Base-by-base conservation (phyloP, 768 basidiomycete genomes). In the Pisolithus sp. region DNA sequence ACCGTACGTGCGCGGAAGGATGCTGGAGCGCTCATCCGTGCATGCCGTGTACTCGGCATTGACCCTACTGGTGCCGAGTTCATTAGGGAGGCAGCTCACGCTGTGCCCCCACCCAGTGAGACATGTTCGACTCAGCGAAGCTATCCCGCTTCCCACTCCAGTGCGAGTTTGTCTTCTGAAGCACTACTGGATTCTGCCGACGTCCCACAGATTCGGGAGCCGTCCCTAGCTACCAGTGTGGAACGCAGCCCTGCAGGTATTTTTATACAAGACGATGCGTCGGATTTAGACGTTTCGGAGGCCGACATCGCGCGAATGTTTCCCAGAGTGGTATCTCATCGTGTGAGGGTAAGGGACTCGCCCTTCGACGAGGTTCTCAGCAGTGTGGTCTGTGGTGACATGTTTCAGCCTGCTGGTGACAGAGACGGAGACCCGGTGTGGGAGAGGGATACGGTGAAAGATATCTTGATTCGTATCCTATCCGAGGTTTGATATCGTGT, bases 241-340 rank as follows among this genome's bases (percentile, higher is more conserved):
- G 53, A 48, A 10, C 54, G 45, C 24, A 49, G 48, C 46, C 9
- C 46, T 17, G 48, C 37, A 13, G 51, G 54, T 51, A 49, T 49
- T 28, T 37, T 45, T 2, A 36, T 20, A 28, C 40, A 39, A 23
- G 63, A 66, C 21, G 59, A 62, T 46, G 58, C 59, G 24, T 59
- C 65, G 41, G 61, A 69, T 34, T 58, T 84, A 55, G 85, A 86
- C 52, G 81, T 86, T 4, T 83, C 83, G 5, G 85, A 88, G 63
- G 82, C 82, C 51, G 85, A 91, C 58, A 75, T 88, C 55, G 85
- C 85, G 51, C 76, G 85, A 53, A 81, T 89, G 26, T 78, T 87
- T 55, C 86, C 86, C 34, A 71, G 86, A 20, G 80, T 84, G 0
- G 76, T 91, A 28, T 83, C 85, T 7, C 89, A 92, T 68, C 83